Evolutionary conservation across 805 yeast species (phyloP).

Genomic region (Gaillardinia entomophila): DNA sequence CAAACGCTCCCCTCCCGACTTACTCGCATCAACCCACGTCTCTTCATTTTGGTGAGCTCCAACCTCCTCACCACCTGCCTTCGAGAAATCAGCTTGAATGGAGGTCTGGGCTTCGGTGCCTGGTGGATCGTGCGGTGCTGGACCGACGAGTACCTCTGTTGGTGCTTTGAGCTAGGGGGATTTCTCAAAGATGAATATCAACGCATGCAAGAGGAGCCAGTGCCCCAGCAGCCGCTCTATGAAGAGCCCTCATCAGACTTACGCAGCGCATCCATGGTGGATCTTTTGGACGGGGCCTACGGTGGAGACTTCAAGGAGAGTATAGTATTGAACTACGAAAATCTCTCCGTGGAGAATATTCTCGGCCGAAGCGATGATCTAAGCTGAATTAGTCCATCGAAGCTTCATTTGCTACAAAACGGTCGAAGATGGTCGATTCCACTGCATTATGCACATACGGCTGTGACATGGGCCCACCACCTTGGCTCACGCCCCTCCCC

Average conservation of each 20-base stretch:
- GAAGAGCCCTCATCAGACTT: background rate
- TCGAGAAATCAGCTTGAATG: slow-evolving; percentile 54
- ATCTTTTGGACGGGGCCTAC: slow-evolving; percentile 12
- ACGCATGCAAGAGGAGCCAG: background rate
- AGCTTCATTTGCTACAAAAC: no score
- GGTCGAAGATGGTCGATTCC: no score
- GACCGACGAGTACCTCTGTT: slow-evolving; percentile 66
- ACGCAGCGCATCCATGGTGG: slow-evolving; percentile 5
- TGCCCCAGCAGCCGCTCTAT: background rate
- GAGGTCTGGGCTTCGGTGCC: slow-evolving; percentile 56
- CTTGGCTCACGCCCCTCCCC: no score
- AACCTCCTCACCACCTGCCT: slow-evolving; percentile 53
- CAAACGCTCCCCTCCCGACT: slow-evolving; percentile 42
- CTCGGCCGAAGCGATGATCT: slow-evolving; percentile 5
- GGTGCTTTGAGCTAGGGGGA: slow-evolving; percentile 62
- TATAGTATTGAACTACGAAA: slow-evolving; percentile 7
- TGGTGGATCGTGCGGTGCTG: slow-evolving; percentile 79
- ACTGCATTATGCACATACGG: no score
- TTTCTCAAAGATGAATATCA: slow-evolving; percentile 31
- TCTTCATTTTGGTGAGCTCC: slow-evolving; percentile 48
- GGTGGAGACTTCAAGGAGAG: slow-evolving; percentile 4
- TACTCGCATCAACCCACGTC: slow-evolving; percentile 46
- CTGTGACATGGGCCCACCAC: no score
- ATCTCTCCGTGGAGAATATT: slow-evolving; percentile 7
- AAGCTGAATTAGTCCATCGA: no score